phyloP scores from a whole-genome alignment of 2,329 filamentous ascomycete species.

The Pyrenochaeta sp. region DNA sequence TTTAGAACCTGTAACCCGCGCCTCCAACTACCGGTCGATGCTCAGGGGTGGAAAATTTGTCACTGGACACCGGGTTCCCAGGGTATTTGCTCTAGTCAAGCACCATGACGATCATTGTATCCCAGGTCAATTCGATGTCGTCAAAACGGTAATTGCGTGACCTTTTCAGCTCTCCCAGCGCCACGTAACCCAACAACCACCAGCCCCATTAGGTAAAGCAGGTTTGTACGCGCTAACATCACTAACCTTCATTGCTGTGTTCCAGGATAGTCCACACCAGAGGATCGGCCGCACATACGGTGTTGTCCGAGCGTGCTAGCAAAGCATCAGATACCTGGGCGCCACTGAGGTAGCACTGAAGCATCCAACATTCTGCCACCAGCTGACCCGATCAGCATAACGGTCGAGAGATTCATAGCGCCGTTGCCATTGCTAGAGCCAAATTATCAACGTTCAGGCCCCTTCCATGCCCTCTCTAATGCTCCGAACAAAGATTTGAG shows the following conservation, averaged over 20 bases:
- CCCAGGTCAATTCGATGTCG: slow-evolving; percentile 10
- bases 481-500: slow-evolving; percentile 23
- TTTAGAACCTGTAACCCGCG: slow-evolving; percentile 15
- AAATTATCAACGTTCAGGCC: slow-evolving; percentile 22
- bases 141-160: slow-evolving; percentile 16
- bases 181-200: slow-evolving; percentile 14
- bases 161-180: slow-evolving; percentile 5
- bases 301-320: slow-evolving; percentile 19
- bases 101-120: slow-evolving; percentile 15
- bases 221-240: slow-evolving; percentile 1
- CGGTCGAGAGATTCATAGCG: slow-evolving; percentile 16
- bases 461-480: slow-evolving; percentile 29
- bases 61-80: slow-evolving; percentile 14
- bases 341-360: slow-evolving; percentile 29
- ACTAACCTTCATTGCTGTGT: slow-evolving; percentile 11
- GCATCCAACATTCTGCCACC: slow-evolving; percentile 24
- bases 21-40: slow-evolving; percentile 12
- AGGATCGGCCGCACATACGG: slow-evolving; percentile 12
- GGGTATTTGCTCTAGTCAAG: slow-evolving; percentile 13
- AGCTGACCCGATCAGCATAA: slow-evolving; percentile 27
- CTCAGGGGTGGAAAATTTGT: slow-evolving; percentile 6
- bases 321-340: slow-evolving; percentile 17
- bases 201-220: slow-evolving; percentile 3
- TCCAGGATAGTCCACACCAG: slow-evolving; percentile 12
- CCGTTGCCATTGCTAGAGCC: slow-evolving; percentile 14